Evolutionary conservation across 2,329 filamentous ascomycete genomes (phyloP), one percentile per base, ranked within the genome.

Genomic region (Penicillium frequentans): DNA sequence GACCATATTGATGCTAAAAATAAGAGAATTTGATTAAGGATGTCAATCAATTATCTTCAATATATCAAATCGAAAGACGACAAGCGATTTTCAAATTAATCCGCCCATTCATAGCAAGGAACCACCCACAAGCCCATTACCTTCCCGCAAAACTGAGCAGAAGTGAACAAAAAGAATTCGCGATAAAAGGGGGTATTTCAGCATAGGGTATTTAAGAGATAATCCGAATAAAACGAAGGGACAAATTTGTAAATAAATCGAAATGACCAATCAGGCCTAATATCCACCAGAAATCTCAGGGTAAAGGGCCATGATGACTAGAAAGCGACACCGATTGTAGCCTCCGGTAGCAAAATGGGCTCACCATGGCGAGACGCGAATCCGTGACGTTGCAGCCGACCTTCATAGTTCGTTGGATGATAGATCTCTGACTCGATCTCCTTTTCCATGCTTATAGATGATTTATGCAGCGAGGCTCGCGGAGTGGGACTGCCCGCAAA

Each of bases 381-480:
- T 9, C 44, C 43, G 44, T 59, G 39, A 27, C 63, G 63, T n/a
- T 66, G 64, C 21, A 64, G 60, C 24, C 58, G 61, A 27, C 58
- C 54, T 50, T 73, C 65, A 26, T 67, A 63, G n/a, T 69, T 67
- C 9, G 68, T 70, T 2, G 68, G 63, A 46, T 67, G 58, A 16
- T 52, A 61, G 14, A 53, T 39, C 16, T 43, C 37, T 29, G 49
- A 27, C 27, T 66, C 68, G n/a, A 68, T 33, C 14, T 61, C 62
- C 21, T 68, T 64, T 21, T 69, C 65, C 35, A 50, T 42, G 29
- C 49, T 27, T 19, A 55, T 55, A 11, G 59, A 64, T n/a, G 56
- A 37, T 5, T 49, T 29, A 14, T 55, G 58, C 16, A 64, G 51
- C 5, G 64, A 65, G 5, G 55, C 39, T 23, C 61, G 60, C 4